A percentile compares a stretch with the other conserved stretches of the same genome.
Evolutionary conservation across 345 rosid genomes (phyloP).

Genomic region (Eucalyptus microcorys): DNA sequence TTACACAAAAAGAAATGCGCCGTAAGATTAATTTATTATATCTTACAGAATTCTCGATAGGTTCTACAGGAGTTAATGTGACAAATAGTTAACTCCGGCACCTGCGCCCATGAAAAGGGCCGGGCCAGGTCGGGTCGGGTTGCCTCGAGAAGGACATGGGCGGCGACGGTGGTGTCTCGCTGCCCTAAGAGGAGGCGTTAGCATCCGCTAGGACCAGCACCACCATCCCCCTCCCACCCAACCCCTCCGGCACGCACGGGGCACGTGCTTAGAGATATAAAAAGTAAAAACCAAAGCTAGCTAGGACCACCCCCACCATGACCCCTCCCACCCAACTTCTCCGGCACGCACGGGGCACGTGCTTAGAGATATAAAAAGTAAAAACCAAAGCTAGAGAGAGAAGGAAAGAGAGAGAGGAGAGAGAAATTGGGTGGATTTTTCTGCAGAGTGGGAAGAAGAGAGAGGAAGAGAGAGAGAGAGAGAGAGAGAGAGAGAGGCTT

Average conservation of each 20-base stretch:
- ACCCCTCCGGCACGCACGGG: background rate
- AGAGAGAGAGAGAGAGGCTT: background rate
- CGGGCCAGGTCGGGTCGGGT: background rate
- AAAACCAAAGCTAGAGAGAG: background rate
- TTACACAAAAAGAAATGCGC: background rate
- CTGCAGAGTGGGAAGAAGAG: background rate
- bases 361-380: background rate
- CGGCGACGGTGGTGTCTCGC: no score
- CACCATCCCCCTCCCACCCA: background rate
- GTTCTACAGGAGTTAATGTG: background rate
- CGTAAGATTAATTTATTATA: rapidly evolving
- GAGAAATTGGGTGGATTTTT: background rate
- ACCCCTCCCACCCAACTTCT: background rate
- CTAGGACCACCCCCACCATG: background rate
- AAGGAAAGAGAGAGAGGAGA: background rate
- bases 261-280: background rate
- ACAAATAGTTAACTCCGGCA: background rate
- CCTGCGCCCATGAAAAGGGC: rapidly evolving
- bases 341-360: background rate
- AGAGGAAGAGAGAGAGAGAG: background rate
- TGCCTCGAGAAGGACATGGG: background rate
- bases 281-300: background rate
- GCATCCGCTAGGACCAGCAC: background rate
- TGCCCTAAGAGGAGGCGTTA: no score
- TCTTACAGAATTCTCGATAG: rapidly evolving